phyloP scores from a whole-genome alignment of 306 rosid genomes.

The Adenanthera pavonina region DNA sequence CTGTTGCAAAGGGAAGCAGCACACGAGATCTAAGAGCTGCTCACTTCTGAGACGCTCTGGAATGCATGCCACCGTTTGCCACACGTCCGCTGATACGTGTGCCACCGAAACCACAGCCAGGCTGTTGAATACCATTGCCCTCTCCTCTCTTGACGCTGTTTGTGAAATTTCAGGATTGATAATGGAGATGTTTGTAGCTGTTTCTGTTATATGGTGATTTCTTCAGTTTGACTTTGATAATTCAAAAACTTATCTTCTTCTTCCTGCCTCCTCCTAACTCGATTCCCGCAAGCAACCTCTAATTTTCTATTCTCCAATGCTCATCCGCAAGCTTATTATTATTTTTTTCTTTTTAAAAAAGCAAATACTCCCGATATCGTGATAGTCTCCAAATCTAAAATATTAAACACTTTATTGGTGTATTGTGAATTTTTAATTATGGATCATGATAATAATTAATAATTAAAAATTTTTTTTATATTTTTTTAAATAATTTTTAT shows the following conservation, averaged over 20 bases:
- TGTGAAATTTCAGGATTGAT: background rate
- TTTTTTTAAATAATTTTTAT: too few relatives aligned
- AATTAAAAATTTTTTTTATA: too few relatives aligned
- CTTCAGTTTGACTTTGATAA: slow-evolving; percentile 3
- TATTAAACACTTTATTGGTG: too few relatives aligned
- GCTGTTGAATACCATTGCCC: slow-evolving; percentile 74
- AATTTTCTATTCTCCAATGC: background rate
- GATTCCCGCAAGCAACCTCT: background rate
- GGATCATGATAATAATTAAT: too few relatives aligned
- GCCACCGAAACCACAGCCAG: slow-evolving; percentile 64
- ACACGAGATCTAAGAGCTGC: slow-evolving; percentile 65
- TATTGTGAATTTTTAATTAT: too few relatives aligned
- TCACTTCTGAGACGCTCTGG: slow-evolving; percentile 63
- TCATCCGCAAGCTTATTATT: background rate
- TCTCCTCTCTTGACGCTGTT: background rate
- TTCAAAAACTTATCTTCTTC: background rate
- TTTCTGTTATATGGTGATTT: background rate
- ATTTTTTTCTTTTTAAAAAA: too few relatives aligned
- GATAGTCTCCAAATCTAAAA: too few relatives aligned
- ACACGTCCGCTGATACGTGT: slow-evolving; percentile 66
- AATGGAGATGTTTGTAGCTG: background rate
- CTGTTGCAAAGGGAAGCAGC: slow-evolving; percentile 73
- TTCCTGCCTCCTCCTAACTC: background rate
- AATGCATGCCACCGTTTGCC: slow-evolving; percentile 65
- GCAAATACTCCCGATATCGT: background rate